Evolutionary conservation across 345 rosid genomes (phyloP), one percentile per base, ranked within the genome.

Genomic region (Gossypium stocksii): DNA sequence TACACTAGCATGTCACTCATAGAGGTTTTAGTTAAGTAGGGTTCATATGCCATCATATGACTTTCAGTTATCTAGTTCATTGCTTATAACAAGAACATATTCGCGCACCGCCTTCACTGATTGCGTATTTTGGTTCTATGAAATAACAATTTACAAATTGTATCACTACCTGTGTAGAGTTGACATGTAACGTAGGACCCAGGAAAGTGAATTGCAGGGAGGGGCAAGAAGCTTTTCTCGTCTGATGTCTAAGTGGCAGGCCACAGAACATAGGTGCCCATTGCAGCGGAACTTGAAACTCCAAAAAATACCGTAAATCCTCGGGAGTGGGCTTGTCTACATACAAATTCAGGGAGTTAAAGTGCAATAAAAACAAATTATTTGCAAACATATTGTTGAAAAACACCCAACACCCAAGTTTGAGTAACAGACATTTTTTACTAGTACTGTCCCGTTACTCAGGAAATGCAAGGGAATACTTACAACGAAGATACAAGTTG

Each of bases 401-500:
- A 34, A 34, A 34, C 41, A 7, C 41, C 41, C 1, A 34, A 1
- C 41, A 34, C 7, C 7, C 7, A 34, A 34, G 41, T 34, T 34
- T 34, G 41, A 5, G 41, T 34, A 34, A 34, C 41, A 34, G 0
- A 34, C 5, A 0, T 34, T 34, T 34, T 34, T 34, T 34, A 34
- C 41, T 34, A 34, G 41, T 1, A 34, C 41, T 5, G 7, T 34
- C 41, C 41, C 7, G 14, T 66, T 20, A 45, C 9, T 43, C 57
- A 3, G 43, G 73, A 11, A 76, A 20, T 44, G 62, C 53, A 11
- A 57, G 22, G 23, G 29, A 77, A 75, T 74, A 85, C 94, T 85
- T 82, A 89, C 94, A 89, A 54, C 91, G 94, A 59, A 88, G 82
- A 70, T 89, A 88, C 76, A 88, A 80, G 80, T 89, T 89, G 78